Evolutionary conservation across 2,329 filamentous ascomycete species (phyloP), one percentile per base, ranked within the genome.

Genomic region (Fusarium protoensiforme): DNA sequence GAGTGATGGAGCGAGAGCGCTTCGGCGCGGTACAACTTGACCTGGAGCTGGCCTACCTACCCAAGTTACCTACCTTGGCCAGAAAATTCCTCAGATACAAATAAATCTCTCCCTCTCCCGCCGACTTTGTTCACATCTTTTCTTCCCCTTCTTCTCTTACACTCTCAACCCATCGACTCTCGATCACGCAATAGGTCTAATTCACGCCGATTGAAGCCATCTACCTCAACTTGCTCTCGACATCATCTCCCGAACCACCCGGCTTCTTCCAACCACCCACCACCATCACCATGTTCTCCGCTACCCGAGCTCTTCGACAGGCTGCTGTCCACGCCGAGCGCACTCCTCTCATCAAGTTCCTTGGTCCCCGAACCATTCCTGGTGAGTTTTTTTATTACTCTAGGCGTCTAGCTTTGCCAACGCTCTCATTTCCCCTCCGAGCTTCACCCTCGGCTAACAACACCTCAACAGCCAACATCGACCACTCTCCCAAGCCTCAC

Each of bases 401-500:
- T 7, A n/a, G 18, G 4, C 46, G 53, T 36, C 14, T 53, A 14
- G 35, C 33, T 39, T 41, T 53, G 29, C 59, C 43, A 18, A 39
- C 56, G 24, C 31, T 20, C n/a, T 51, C 39, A 57, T 38, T 27
- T 57, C 53, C 57, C 57, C 60, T 33, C 13, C 48, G 24, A 31
- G 16, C 31, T 59, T 60, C 29, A 16, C 27, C 31, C 60, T 39
- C n/a, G 61, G 65, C 77, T 78, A 73, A 78, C 71, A 73, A 78
- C 71, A 61, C 35, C 29, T 31, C 64, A 38, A n/a, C 83, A 94
- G 93, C 91, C 77, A 84, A 86, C 67, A 79, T 94, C 79, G 93
- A 95, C 86, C 92, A 94, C 87, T 87, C 91, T 53, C 92, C 92
- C 71, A 88, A 91, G 75, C 89, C 90, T 76, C 93, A 95, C 86